phyloP scores from a whole-genome alignment of 164 flowering plant species.

The Stephania yunnanensis region DNA sequence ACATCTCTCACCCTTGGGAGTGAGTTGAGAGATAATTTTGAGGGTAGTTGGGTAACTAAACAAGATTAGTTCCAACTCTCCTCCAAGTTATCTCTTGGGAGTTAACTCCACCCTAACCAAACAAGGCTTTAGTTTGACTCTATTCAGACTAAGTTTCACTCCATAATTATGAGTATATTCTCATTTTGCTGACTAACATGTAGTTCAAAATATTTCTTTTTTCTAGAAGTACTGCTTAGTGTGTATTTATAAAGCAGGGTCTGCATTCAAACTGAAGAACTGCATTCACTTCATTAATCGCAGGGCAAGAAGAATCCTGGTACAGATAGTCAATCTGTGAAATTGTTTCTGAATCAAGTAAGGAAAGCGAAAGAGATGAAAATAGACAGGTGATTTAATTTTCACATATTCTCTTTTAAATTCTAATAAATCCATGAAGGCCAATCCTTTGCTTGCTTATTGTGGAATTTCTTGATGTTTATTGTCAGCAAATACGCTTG shows the following conservation, averaged over 20 bases:
- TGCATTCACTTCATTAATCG: neutral
- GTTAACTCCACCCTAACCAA: too few species aligned
- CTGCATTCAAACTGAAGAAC: neutral
- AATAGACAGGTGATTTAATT: slow-evolving; percentile 58
- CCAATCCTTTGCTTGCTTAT: neutral
- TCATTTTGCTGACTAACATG: neutral
- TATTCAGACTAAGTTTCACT: too few species aligned
- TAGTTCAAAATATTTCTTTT: neutral
- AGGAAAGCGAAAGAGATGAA: slow-evolving; percentile 77
- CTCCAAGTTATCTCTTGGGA: too few species aligned
- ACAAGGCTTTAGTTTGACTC: too few species aligned
- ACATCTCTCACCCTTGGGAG: too few species aligned
- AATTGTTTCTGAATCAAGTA: slow-evolving; percentile 60
- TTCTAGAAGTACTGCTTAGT: neutral
- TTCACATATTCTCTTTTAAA: neutral
- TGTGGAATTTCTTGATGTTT: neutral
- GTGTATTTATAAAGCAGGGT: neutral
- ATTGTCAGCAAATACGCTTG: neutral
- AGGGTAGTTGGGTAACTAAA: too few species aligned
- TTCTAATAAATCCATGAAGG: neutral
- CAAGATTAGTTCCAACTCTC: too few species aligned
- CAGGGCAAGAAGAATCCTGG: slow-evolving; percentile 99
- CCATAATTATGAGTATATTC: neutral
- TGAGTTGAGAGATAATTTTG: too few species aligned
- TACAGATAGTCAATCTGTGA: slow-evolving; percentile 58